A percentile compares a stretch with the other conserved stretches of the same genome.
phyloP scores from a whole-genome alignment of 192 early-diverging fungal species.

The Podila horticola region DNA sequence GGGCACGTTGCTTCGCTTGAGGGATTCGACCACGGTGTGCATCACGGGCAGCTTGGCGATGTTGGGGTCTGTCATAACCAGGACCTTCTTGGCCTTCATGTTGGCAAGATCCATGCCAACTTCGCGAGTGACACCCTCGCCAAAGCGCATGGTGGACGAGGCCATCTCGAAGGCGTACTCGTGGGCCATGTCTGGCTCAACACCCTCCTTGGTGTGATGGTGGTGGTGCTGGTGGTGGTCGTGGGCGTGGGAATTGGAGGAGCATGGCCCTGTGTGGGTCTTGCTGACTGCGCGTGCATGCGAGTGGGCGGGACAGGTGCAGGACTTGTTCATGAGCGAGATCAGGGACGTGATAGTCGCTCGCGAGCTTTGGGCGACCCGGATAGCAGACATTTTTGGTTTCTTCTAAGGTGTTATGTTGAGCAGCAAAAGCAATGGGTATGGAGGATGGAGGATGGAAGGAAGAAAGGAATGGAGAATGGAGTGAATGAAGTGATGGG shows the following conservation, averaged over 20 bases:
- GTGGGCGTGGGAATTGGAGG: constrained; percentile 26
- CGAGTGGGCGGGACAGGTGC: constrained; percentile 47
- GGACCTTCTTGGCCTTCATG: constrained; percentile 83
- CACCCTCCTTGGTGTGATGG: not conserved
- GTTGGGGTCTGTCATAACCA: constrained; percentile 85
- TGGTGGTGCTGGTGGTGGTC: constrained; percentile 9
- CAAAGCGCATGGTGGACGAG: constrained; percentile 88
- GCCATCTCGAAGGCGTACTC: constrained; percentile 92
- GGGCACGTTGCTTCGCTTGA: constrained; percentile 71
- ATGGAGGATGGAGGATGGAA: not conserved
- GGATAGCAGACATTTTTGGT: constrained; percentile 26
- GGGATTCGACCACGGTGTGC: constrained; percentile 79
- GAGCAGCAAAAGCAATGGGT: not conserved
- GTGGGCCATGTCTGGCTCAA: constrained; percentile 10
- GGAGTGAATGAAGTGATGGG: not conserved
- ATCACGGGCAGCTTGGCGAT: constrained; percentile 80
- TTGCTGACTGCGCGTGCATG: constrained; percentile 27
- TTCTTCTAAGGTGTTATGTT: not conserved
- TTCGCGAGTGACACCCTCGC: constrained; percentile 83
- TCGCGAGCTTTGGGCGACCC: constrained; percentile 39
- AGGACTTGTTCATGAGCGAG: constrained; percentile 53
- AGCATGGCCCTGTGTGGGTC: not conserved
- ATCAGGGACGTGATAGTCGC: constrained; percentile 50
- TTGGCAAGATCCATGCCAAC: constrained; percentile 87
- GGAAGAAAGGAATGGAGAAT: not conserved